phyloP scores from a whole-genome alignment of 2,329 filamentous ascomycete species.

The Ceratocystis destructans region DNA sequence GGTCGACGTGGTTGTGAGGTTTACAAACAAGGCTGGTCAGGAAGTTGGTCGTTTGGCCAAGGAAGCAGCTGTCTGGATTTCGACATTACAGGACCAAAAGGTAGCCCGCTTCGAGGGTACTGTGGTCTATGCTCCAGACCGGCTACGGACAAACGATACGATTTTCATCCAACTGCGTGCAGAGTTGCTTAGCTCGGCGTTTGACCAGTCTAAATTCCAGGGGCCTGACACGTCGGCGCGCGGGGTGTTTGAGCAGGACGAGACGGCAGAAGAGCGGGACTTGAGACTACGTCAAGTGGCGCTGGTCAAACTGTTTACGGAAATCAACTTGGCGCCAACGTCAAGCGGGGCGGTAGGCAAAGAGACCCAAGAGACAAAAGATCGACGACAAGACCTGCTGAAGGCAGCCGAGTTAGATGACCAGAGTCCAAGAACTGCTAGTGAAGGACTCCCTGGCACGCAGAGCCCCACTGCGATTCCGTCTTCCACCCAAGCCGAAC shows the following conservation, averaged over 20 bases:
- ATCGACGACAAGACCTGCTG: slow-evolving; percentile 71
- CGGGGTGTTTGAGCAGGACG: slow-evolving; percentile 68
- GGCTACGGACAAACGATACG: slow-evolving; percentile 77
- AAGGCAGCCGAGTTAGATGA: slow-evolving; percentile 82
- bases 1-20: slow-evolving; percentile 78
- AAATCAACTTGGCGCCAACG: slow-evolving; percentile 69
- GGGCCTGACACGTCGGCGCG: slow-evolving; percentile 26
- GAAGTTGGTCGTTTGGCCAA: slow-evolving; percentile 81
- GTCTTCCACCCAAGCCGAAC: neutral
- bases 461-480: neutral
- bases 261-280: slow-evolving; percentile 72
- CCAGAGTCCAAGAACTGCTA: slow-evolving; percentile 32
- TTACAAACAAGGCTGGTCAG: slow-evolving; percentile 63
- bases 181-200: slow-evolving; percentile 55
- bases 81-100: slow-evolving; percentile 77
- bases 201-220: slow-evolving; percentile 28
- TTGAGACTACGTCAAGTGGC: slow-evolving; percentile 74
- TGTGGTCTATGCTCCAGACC: slow-evolving; percentile 80
- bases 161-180: slow-evolving; percentile 80
- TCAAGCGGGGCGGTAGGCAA: slow-evolving; percentile 52
- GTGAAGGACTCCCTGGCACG: slow-evolving; percentile 19
- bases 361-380: slow-evolving; percentile 34
- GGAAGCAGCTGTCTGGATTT: slow-evolving; percentile 82
- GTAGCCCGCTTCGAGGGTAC: slow-evolving; percentile 76
- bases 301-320: slow-evolving; percentile 75